Conservation (phyloP, 768 basidiomycete genomes). For the Lentinus brumalis region DNA sequence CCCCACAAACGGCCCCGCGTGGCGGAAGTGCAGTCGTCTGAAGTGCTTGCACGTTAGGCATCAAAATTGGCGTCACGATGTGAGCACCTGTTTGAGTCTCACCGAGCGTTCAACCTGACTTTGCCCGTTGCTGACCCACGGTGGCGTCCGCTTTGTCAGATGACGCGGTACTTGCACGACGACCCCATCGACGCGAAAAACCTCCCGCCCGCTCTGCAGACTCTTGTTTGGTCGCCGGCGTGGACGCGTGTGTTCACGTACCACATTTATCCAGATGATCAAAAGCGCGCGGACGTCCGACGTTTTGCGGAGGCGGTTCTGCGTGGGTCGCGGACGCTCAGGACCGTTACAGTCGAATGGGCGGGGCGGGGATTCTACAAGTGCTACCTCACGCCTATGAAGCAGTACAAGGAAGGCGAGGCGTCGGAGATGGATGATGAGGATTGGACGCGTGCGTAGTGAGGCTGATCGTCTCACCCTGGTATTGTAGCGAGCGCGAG, state of each 20-base stretch:
- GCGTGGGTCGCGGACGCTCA: background rate
- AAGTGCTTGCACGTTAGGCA: background rate
- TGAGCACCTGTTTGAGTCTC: too few relatives aligned
- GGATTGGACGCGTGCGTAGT: too few relatives aligned
- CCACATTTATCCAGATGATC: background rate
- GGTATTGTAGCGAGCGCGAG: background rate
- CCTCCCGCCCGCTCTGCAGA: background rate
- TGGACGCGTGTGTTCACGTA: constrained; percentile 3
- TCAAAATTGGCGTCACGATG: background rate
- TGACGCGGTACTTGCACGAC: background rate
- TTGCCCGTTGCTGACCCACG: background rate
- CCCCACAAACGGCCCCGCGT: background rate
- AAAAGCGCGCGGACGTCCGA: background rate
- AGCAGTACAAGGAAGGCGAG: too few relatives aligned
- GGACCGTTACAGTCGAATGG: constrained; percentile 4
- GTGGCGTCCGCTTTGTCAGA: too few relatives aligned
- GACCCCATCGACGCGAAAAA: background rate
- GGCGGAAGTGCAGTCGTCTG: background rate
- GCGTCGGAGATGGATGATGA: too few relatives aligned
- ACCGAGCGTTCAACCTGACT: background rate
- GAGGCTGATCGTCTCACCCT: too few relatives aligned
- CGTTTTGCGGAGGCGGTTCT: constrained; percentile 1
- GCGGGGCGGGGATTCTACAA: background rate
- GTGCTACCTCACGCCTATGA: background rate
- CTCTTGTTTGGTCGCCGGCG: constrained; percentile 1